Base-by-base conservation (phyloP, 164 flowering plant species). In the Macadamia tetraphylla region DNA sequence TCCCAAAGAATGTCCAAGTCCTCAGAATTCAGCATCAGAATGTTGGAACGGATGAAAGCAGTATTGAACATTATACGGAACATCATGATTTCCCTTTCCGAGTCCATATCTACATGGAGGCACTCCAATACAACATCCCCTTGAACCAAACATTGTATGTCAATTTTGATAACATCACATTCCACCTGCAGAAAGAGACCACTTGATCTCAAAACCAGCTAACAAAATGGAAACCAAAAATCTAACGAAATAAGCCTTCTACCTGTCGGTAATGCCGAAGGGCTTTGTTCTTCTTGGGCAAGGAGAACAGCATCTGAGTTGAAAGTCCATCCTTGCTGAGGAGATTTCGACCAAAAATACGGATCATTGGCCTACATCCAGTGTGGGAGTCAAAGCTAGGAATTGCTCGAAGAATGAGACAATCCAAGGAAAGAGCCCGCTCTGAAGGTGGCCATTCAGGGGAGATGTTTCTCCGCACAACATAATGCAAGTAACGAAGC, bases 51-150 rank as follows among this genome's bases (percentile, higher is more conserved):
- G 44, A 95, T 92, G 73, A 95, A 95, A 71, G 97, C 97, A 55
- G 99, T 95, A 61, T 89, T 95, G 78, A 95, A 92, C 99, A 92
- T 85, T 63, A 90, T 76, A 9, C 98, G 94, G 71, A 94, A 94
- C 98, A 94, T 94, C 98, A 94, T 94, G 64, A 87, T 85, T 78
- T 94, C 98, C 78, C 97, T 86, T 67, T 92, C 94, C 13, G 89
- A 79, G 68, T 94, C 97, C 76, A 83, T 67, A 60, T 92, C 97
- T 62, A 88, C 72, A 74, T 94, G 98, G 43, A 89, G 81, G 78
- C 97, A 92, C 84, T 94, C 98, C 82, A 94, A 67, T 1, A 94
- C 98, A 57, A 94, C 95, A 81, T 94, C 97, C 68, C 98, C 97
- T 90, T 92, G 87, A 67, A 94, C 97, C 78, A 89, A 67, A 76